Evolutionary conservation across 2,329 filamentous ascomycete genomes (phyloP), one percentile per base, ranked within the genome.

Genomic region (Aureobasidium leucospermi): DNA sequence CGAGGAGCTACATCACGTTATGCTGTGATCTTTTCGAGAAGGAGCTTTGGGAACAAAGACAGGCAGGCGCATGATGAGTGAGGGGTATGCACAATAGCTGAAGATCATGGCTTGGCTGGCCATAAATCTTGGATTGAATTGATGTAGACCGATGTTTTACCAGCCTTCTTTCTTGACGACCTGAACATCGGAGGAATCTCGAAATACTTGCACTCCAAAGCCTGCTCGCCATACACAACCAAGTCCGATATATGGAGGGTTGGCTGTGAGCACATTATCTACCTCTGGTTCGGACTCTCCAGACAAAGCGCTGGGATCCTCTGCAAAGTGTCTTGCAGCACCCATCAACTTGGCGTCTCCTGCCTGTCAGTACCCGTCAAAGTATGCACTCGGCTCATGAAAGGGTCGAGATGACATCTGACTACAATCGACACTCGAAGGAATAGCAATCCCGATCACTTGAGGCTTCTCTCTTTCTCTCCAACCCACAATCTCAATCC

Each of bases 401-500:
- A 23, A 23, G 23, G 23, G 23, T 23, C 23, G 23, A 23, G 23
- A 4, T 23, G 23, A 31, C 13, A n/a, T 2, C 2, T 19, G 31
- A 10, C 8, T 16, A 7, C 3, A 5, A 19, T 16, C 1, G 15
- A 47, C 34, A 4, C 4, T 4, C 29, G 13, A 23, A 4, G 23
- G 11, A 15, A 31, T 11, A 47, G 32, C 46, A 49, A 7, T 9
- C 32, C 16, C 16, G 10, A n/a, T 52, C 34, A 41, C 6, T 47
- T 23, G 1, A 10, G 1, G 16, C 41, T 11, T n/a, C 38, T 15
- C 32, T 47, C 29, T 41, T 48, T 58, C 31, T 43, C 57, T 51
- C 57, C 46, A 29, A 15, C 46, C 57, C 57, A 49, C 3, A 51
- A 15, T 59, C 57, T 59, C 36, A 59, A 16, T 23, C 46, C 46